Base-by-base conservation (phyloP, 2,329 filamentous ascomycete genomes). In the Cytospora schulzeri region DNA sequence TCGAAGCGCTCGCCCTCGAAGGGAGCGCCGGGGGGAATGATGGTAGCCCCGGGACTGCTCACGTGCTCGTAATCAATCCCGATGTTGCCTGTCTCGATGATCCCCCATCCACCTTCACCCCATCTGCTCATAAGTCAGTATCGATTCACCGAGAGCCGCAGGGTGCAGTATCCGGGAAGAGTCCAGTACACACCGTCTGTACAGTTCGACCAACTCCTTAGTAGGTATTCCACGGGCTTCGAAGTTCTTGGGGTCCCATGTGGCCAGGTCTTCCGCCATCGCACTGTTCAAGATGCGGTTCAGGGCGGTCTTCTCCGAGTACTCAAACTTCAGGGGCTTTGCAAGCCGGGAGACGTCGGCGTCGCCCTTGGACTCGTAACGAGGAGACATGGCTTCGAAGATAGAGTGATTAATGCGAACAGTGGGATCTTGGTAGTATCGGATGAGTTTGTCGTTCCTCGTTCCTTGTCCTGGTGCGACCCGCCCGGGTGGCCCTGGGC, bases 261-360 rank as follows among this genome's bases (percentile, higher is more conserved):
- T 85, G 0, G 86, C 84, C 22, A 89, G 75, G 11, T 81, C 78
- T 72, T 91, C 88, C 1, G 84, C 85, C 87, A 90, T 89, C 41
- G 88, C 82, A 12, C 79, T 85, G 73, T 91, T 90, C 66, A 89
- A 72, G 70, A 89, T 85, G 22, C 87, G 80, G 72, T 89, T 90
- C 38, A 81, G 81, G 1, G 86, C 87, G 2, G 80, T 82, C 62
- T 78, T 81, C 63, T 81, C 80, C 35, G 82, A 83, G 73, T 84
- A 83, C 35, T 75, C 71, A 65, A 83, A 84, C 26, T 75, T 24
- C 24, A 68, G 24, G 12, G 61, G 33, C n/a, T 59, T 6, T 22
- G 61, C 45, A 9, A 63, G 61, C 24, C 17, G 31, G 4, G 29
- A 57, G 4, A 52, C 12, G 15, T 52, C 48, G 35, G 33, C 56